These are phyloP conservation scores for Globisporangium alternatum DNA, from an alignment of 352 stramenopile genomes.

Conservation along the genomic window DNA sequence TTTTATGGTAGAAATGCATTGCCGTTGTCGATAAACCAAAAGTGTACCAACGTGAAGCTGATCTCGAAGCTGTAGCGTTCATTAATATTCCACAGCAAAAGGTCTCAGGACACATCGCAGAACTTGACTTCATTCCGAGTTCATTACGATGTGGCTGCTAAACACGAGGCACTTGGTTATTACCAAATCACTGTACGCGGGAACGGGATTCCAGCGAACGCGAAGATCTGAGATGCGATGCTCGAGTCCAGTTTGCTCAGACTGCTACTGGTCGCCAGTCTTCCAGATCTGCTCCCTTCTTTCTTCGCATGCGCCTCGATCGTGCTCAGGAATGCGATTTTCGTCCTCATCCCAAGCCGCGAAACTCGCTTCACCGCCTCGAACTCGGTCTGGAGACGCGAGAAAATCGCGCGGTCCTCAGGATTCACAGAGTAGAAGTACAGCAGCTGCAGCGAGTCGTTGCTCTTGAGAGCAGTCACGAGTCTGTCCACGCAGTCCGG, in stretches of 20 bases:
- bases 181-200: not conserved
- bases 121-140: no score
- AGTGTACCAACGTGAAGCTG: not conserved
- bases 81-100: not conserved
- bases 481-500: not conserved
- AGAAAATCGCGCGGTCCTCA: not conserved
- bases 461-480: not conserved
- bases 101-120: not conserved
- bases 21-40: not conserved
- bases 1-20: not conserved
- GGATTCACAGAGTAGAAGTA: slow-evolving; percentile 3
- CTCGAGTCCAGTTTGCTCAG: not conserved
- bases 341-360: slow-evolving; percentile 15
- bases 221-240: slow-evolving; percentile 6
- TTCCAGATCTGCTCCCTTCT: not conserved
- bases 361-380: slow-evolving; percentile 8
- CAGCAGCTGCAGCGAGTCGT: slow-evolving; percentile 4
- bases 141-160: not conserved
- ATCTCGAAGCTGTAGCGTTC: not conserved
- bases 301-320: slow-evolving; percentile 14
- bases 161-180: not conserved
- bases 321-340: slow-evolving; percentile 28
- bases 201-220: slow-evolving; percentile 12
- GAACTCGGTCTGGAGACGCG: slow-evolving; percentile 13
- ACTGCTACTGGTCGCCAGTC: not conserved